Base-by-base conservation (phyloP, 306 rosid species). In the Geum urbanum region DNA sequence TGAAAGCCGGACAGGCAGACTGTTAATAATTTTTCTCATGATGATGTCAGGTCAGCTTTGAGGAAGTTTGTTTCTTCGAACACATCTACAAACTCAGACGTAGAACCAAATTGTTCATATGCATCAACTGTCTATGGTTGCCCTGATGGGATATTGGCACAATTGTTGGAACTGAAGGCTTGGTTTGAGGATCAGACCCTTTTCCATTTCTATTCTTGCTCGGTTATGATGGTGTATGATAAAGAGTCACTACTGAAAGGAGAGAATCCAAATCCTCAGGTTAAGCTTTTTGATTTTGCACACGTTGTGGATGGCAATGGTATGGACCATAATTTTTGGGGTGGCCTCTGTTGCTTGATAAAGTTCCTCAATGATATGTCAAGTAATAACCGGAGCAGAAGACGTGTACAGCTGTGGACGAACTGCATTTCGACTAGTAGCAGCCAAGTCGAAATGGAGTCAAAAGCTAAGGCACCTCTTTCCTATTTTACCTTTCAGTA, bases 281-380 rank as follows among this genome's bases (percentile, higher is more conserved):
- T 94, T 57, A 87, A 87, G 77, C 96, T 94, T 0, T 71, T 94
- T 63, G 98, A 90, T 77, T 90, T 94, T 74, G 98, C 97, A 0
- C 97, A 94, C 64, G 90, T 85, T 0, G 58, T 73, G 6, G 88
- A 86, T 7, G 91, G 84, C 7, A 72, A 70, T 4, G 97, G 90
- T 48, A 90, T 92, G 55, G 98, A 92, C 83, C 97, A 90, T 81
- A 92, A 92, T 73, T 92, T 88, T 85, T 79, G 90, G 76, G 98
- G 98, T 4, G 98, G 98, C 19, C 94, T 92, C 20, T 94, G 92
- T 76, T 88, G 96, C 76, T 86, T 94, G 58, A 90, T 94, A 18
- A 84, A 87, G 82, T 81, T 86, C 56, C 65, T 94, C 44, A 69
- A 81, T 0, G 94, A 88, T 72, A 52, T 94, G 35, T 85, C 12